Base-by-base conservation (phyloP, 306 rosid species). In the Dalbergia oliveri region DNA sequence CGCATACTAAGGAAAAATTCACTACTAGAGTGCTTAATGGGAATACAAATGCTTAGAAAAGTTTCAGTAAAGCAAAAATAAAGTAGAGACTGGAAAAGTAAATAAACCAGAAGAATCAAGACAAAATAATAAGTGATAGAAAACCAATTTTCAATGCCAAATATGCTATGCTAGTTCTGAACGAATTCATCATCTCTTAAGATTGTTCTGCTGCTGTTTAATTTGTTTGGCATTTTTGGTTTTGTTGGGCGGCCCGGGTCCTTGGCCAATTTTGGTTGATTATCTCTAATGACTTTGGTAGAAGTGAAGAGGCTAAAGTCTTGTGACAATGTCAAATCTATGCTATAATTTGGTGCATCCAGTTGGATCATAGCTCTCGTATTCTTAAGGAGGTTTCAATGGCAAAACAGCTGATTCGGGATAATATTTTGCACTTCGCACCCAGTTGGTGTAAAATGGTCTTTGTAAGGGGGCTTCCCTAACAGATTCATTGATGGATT, bases 111-210 rank as follows among this genome's bases (percentile, higher is more conserved):
- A 64, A 63, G 71, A 31, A 62, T 62, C 34, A 54, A 72, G 51
- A 69, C 47, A 81, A 64, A 69, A 53, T 50, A 8, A n/a, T 5
- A 68, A 65, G 65, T 56, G 41, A 69, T 53, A 66, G 34, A 73
- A 67, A 73, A 75, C 59, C 59, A 37, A 79, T 8, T 79, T 79
- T 26, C 51, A 63, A 63, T 61, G 3, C 51, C 53, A 70, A 14
- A 43, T 34, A 57, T 26, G 54, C 69, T 21, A 21, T 21, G 1
- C 23, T 21, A 44, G 43, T 60, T 60, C 50, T 44, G 49, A 59
- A 59, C 39, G 4, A 3, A 45, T 15, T 59, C 44, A 15, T 59
- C 47, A 8, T 26, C 33, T 60, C 79, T 49, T 47, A 15, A 44
- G 34, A 60, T 56, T 37, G 11, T 45, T 45, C 63, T 62, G 73